Evolutionary conservation across 805 yeast species (phyloP), one percentile per base, ranked within the genome.

Genomic region (Sugiyamaella chiloensis): DNA sequence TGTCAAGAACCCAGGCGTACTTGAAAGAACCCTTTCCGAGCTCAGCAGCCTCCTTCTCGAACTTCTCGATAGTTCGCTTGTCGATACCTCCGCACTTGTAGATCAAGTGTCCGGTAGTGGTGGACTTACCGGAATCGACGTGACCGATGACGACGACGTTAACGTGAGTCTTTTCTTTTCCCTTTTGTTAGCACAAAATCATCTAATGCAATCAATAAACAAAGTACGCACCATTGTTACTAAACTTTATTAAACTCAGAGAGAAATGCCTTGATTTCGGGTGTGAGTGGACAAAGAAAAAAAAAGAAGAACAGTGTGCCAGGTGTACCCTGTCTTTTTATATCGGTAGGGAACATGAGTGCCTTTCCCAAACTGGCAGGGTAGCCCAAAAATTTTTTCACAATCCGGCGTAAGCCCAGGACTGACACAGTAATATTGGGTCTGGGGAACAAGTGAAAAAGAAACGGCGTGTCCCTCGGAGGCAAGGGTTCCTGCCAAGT

Each of bases 141-240:
- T 91, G 98, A 79, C 98, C 99, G 77, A 91, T 91, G 74, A 93
- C 98, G 77, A 93, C 99, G 80, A 91, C 95, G 96, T 91, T 91
- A 81, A 91, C 87, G 87, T 91, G 98, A 78, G 80, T 70, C 85
- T 91, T 90, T 71, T 83, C 96, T 78, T 88, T 88, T 83, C 96
- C 96, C n/a, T n/a, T n/a, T n/a, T n/a, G n/a, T n/a, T n/a, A n/a
- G n/a, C n/a, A n/a, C 95, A 68, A n/a, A n/a, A n/a, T n/a, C n/a
- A n/a, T n/a, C n/a, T n/a, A n/a, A n/a, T n/a, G n/a, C n/a, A n/a
- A n/a, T n/a, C n/a, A n/a, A n/a, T n/a, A n/a, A n/a, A n/a, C n/a
- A n/a, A n/a, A n/a, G n/a, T n/a, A n/a, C n/a, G n/a, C n/a, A n/a
- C n/a, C 66, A 62, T 60, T 60, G 53, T 57, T 52, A 50, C 43